These are phyloP conservation scores for Magnaporthiopsis incrustans DNA, from an alignment of 2,329 filamentous ascomycete genomes.

Conservation along the genomic window DNA sequence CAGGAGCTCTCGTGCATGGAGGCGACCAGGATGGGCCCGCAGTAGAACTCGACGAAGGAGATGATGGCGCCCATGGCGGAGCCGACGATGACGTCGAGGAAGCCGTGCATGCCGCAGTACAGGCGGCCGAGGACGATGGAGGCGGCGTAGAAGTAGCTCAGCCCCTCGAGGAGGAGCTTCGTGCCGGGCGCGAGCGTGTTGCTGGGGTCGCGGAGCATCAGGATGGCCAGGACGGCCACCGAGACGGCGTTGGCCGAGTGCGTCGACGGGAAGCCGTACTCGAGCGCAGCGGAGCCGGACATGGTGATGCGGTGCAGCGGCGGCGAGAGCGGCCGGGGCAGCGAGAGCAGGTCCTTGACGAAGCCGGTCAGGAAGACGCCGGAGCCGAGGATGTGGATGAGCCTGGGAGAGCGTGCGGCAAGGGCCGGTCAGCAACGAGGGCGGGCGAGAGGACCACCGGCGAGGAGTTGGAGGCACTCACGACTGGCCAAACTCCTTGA, in stretches of 20 bases:
- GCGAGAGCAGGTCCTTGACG: slow-evolving; percentile 86
- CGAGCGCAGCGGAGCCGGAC: slow-evolving; percentile 89
- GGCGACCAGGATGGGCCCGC: slow-evolving; percentile 55
- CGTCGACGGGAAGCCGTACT: slow-evolving; percentile 96
- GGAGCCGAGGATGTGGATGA: slow-evolving; percentile 67
- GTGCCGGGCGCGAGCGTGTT: slow-evolving; percentile 48
- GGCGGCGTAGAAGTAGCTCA: slow-evolving; percentile 75
- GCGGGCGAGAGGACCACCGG: background rate
- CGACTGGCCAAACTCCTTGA: slow-evolving; percentile 78
- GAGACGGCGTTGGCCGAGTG: slow-evolving; percentile 97
- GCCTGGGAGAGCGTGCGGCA: slow-evolving; percentile 27
- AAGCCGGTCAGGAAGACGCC: slow-evolving; percentile 88
- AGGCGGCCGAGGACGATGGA: slow-evolving; percentile 88
- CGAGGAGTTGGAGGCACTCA: slow-evolving; percentile 37
- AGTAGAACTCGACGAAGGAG: slow-evolving; percentile 51
- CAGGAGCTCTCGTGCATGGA: slow-evolving; percentile 61
- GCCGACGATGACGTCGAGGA: slow-evolving; percentile 81
- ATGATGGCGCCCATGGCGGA: slow-evolving; percentile 65
- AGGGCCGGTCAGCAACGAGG: background rate
- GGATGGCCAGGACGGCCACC: slow-evolving; percentile 70
- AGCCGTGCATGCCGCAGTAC: slow-evolving; percentile 98
- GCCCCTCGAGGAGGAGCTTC: slow-evolving; percentile 53
- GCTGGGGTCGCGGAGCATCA: slow-evolving; percentile 52
- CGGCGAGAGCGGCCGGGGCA: slow-evolving; percentile 85
- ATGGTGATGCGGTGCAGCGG: slow-evolving; percentile 92